A percentile compares a stretch with the other conserved stretches of the same genome.
Evolutionary conservation across 768 basidiomycete species (phyloP).

Genomic region (Tylopilus felleus): DNA sequence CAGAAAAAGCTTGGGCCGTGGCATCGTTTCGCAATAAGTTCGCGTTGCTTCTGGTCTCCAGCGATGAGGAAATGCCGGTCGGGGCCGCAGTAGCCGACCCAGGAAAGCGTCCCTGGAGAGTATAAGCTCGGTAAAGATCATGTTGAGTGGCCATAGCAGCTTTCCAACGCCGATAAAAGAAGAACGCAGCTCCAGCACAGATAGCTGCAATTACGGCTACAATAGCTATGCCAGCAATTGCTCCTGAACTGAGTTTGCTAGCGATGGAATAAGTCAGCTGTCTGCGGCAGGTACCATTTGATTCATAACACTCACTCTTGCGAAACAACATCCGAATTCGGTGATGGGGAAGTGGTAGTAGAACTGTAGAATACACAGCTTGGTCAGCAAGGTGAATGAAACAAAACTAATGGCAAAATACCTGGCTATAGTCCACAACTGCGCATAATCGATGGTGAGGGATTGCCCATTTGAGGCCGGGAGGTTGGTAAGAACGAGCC

Average conservation of each 20-base stretch:
- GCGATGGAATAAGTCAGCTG: neutral
- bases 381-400: neutral
- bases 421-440: slow-evolving; percentile 19
- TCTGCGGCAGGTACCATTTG: neutral
- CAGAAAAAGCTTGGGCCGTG: neutral
- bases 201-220: slow-evolving; percentile 13
- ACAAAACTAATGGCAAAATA: neutral
- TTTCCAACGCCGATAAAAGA: slow-evolving; percentile 32
- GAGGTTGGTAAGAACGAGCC: slow-evolving; percentile 34
- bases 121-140: slow-evolving; percentile 10
- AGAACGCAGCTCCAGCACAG: slow-evolving; percentile 11
- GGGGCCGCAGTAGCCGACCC: neutral
- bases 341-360: neutral
- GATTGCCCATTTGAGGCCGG: slow-evolving; percentile 18
- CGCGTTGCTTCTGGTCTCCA: slow-evolving; percentile 16
- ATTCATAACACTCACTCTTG: slow-evolving; percentile 12
- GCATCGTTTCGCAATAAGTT: slow-evolving; percentile 11
- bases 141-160: slow-evolving; percentile 14
- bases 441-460: slow-evolving; percentile 36
- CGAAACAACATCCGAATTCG: neutral
- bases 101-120: slow-evolving; percentile 8
- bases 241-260: slow-evolving; percentile 21
- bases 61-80: slow-evolving; percentile 20
- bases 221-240: slow-evolving; percentile 23
- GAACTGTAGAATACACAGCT: neutral